Percentiles rank a stretch among this genome's conserved stretches.
Evolutionary conservation across 2,329 filamentous ascomycete species (phyloP).

Genomic region (Tolypocladium amazonense): DNA sequence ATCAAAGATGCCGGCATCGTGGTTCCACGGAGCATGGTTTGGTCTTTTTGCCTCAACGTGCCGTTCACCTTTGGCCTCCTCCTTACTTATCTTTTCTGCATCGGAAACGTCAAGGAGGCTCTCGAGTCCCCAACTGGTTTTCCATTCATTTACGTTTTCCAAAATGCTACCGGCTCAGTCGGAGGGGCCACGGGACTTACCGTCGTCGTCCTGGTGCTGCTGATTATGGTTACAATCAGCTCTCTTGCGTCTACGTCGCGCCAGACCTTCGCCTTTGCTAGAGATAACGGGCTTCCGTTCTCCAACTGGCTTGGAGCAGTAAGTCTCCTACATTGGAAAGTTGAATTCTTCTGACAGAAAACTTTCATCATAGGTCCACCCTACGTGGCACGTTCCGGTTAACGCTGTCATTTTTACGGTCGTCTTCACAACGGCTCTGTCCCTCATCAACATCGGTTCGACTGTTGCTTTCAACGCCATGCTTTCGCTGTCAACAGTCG

Average conservation of each 20-base stretch:
- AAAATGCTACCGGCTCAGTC: slow-evolving; percentile 11
- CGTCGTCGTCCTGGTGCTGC: slow-evolving; percentile 14
- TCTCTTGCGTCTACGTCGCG: slow-evolving; percentile 18
- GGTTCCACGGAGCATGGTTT: slow-evolving; percentile 8
- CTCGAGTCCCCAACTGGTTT: slow-evolving; percentile 8
- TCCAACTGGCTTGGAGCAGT: slow-evolving; percentile 7
- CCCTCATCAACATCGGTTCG: slow-evolving; percentile 22
- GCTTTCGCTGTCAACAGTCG: slow-evolving; percentile 19
- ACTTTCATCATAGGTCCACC: slow-evolving; percentile 1
- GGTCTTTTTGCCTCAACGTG: slow-evolving; percentile 9
- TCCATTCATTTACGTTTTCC: slow-evolving; percentile 18
- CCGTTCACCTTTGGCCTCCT: slow-evolving; percentile 11
- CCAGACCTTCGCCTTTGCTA: slow-evolving; percentile 19
- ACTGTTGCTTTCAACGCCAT: slow-evolving; percentile 22
- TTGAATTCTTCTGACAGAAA: background rate
- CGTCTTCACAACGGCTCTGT: slow-evolving; percentile 16
- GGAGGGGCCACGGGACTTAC: slow-evolving; percentile 14
- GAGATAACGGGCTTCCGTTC: slow-evolving; percentile 21
- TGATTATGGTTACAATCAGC: slow-evolving; percentile 13
- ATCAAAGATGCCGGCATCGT: slow-evolving; percentile 8
- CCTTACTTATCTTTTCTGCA: slow-evolving; percentile 11
- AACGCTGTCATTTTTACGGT: slow-evolving; percentile 19
- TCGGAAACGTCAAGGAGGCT: slow-evolving; percentile 6
- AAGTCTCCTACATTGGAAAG: background rate
- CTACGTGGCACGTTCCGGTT: slow-evolving; percentile 17